These are phyloP conservation scores for Cladorrhinum samala DNA, from an alignment of 495 filamentous ascomycete species.

Conservation along the genomic window DNA sequence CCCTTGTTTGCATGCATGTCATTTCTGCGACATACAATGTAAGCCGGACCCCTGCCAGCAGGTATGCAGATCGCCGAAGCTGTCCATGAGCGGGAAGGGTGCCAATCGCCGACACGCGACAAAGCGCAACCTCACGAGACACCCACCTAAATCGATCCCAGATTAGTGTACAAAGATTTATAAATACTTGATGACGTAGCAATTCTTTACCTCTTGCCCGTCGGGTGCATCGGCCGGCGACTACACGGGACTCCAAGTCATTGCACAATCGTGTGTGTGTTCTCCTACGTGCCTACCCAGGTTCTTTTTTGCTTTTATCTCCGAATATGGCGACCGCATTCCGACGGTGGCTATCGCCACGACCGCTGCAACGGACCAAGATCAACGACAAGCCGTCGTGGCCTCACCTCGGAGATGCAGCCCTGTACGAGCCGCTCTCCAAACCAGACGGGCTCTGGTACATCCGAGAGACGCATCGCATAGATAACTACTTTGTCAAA, in stretches of 20 bases:
- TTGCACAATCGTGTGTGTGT: constrained; percentile 3
- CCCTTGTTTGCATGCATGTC: neutral
- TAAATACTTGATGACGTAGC: too few species aligned
- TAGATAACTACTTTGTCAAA: constrained; percentile 1
- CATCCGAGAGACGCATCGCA: constrained; percentile 2
- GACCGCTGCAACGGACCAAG: constrained; percentile 2
- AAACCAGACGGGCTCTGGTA: constrained; percentile 5
- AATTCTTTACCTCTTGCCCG: too few species aligned
- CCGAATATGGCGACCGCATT: constrained; percentile 2
- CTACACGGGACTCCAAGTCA: neutral
- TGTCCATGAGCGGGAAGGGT: neutral
- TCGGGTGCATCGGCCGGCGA: neutral
- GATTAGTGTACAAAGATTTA: neutral
- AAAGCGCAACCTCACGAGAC: constrained; percentile 3
- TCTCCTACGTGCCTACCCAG: constrained; percentile 1
- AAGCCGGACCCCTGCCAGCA: constrained; percentile 4
- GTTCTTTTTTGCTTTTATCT: constrained; percentile 1
- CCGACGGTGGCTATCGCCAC: constrained; percentile 3
- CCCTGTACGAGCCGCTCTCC: constrained; percentile 3
- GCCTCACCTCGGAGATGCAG: constrained; percentile 3
- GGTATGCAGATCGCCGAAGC: neutral
- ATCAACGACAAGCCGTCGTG: constrained; percentile 2
- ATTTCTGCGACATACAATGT: constrained; percentile 1
- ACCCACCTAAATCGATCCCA: neutral
- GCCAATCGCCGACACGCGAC: constrained; percentile 4